phyloP scores from a whole-genome alignment of 768 basidiomycete genomes.

The Asterophora lycoperdoides region DNA sequence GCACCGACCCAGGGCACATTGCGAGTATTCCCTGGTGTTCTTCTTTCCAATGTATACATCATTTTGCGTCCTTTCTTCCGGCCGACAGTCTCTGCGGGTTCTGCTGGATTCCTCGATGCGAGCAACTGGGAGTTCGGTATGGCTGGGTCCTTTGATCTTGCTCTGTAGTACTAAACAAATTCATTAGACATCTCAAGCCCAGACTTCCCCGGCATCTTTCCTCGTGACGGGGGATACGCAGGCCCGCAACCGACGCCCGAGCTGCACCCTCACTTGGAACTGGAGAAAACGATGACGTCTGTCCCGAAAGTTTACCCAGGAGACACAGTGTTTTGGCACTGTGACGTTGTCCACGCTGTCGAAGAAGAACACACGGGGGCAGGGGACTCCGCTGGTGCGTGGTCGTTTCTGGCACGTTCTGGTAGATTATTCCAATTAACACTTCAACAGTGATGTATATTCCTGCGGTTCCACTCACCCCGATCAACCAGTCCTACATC shows the following conservation, averaged over 20 bases:
- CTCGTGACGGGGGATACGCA: constrained; percentile 33
- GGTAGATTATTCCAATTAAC: constrained; percentile 6
- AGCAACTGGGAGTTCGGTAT: constrained; percentile 53
- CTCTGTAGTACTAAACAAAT: background rate
- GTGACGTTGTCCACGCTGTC: constrained; percentile 49
- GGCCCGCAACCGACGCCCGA: constrained; percentile 48
- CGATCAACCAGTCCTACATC: constrained; percentile 57
- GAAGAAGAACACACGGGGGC: constrained; percentile 50
- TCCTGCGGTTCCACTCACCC: constrained; percentile 64
- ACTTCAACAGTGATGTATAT: constrained; percentile 66
- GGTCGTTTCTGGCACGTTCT: background rate
- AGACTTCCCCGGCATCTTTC: constrained; percentile 50
- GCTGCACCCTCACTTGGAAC: constrained; percentile 63
- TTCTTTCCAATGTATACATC: constrained; percentile 64
- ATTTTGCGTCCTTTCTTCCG: constrained; percentile 78
- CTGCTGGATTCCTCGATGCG: constrained; percentile 40
- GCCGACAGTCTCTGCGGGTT: constrained; percentile 36
- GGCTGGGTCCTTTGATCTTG: background rate
- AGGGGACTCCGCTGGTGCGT: constrained; percentile 51
- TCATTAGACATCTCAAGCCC: constrained; percentile 40
- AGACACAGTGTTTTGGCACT: constrained; percentile 79
- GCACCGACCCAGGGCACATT: constrained; percentile 67
- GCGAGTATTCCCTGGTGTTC: constrained; percentile 62
- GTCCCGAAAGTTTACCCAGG: constrained; percentile 70
- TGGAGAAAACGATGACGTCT: constrained; percentile 63